Evolutionary conservation across 1,284 basidiomycete species (phyloP), one percentile per base, ranked within the genome.

Genomic region (Pseudozyma pruni): DNA sequence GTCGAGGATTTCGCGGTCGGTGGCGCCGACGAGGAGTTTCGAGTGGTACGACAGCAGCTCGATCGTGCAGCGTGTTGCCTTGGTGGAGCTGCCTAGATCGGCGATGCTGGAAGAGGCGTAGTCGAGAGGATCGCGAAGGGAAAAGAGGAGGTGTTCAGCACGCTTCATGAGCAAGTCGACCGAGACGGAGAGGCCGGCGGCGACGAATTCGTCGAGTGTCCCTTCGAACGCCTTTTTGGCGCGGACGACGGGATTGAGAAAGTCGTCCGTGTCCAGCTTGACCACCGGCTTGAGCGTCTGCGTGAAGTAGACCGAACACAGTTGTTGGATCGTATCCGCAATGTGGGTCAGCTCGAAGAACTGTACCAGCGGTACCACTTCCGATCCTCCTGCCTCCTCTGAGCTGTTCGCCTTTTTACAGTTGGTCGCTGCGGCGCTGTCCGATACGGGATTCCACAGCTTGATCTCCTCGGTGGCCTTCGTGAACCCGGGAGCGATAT

Each of bases 271-370:
- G 37, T 76, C 55, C 29, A 74, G 55, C 29, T 67, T 41, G 8
- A 69, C 44, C 38, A 58, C 16, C 8, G 48, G 22, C 10, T 59
- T 47, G 80, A 98, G 85, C 78, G 96, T 94, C 80, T 94, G 94
- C 79, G 98, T 94, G 79, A 94, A 98, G 83, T 95, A 98, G 1
- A 98, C 95, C 74, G 98, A 93, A 2, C 96, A 89, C 89, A 98
- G 96, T 25, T 91, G 92, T 84, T 94, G 92, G 47, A 98, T 97
- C 17, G 93, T 98, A 82, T 98, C 95, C 0, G 93, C 96, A 16
- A 98, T 86, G 84, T 98, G 95, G 0, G 96, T 94, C 16, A 98
- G 86, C 85, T 98, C 95, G 75, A 98, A 98, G 84, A 98, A 98
- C 83, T 98, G 94, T 40, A 97, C 85, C 1, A 98, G 84, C 0